phyloP scores from a whole-genome alignment of 805 yeast genomes.

The Wickerhamomyces queroliae region DNA sequence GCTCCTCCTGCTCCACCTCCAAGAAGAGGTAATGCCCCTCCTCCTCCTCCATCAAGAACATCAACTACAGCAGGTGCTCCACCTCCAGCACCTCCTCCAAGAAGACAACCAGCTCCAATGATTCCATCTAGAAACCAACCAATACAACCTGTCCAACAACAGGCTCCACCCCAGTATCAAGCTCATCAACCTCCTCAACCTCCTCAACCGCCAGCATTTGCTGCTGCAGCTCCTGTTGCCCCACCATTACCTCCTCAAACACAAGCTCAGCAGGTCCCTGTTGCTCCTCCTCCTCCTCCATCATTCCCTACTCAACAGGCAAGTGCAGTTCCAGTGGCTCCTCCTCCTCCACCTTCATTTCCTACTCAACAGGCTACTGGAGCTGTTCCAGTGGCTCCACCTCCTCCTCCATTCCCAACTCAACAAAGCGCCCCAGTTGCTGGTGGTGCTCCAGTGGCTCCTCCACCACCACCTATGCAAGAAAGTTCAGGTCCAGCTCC shows the following conservation, averaged over 20 bases:
- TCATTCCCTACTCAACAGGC: slow-evolving; percentile 9
- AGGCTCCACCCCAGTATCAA: slow-evolving; percentile 10
- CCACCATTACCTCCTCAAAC: slow-evolving; percentile 3
- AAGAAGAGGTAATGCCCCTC: slow-evolving; percentile 9
- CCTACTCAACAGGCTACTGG: not conserved
- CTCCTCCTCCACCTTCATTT: slow-evolving; percentile 27
- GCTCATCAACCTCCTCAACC: slow-evolving; percentile 1
- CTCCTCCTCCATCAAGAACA: slow-evolving; percentile 1
- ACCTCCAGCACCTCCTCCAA: slow-evolving; percentile 17
- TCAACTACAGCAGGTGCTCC: slow-evolving; percentile 4
- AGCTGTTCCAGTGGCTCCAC: slow-evolving; percentile 24
- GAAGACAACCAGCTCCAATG: slow-evolving; percentile 21
- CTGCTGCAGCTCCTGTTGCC: not conserved
- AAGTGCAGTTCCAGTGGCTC: slow-evolving; percentile 8
- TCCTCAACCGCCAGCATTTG: not conserved
- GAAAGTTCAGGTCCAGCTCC: slow-evolving; percentile 21
- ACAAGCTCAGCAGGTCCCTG: not conserved
- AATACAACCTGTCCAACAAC: too few species aligned
- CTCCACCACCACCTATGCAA: slow-evolving; percentile 23
- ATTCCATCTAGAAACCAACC: slow-evolving; percentile 28
- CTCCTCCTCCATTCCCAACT: slow-evolving; percentile 32
- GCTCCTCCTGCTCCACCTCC: slow-evolving; percentile 17
- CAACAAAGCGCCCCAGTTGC: too few species aligned
- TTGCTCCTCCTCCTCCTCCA: slow-evolving; percentile 8
- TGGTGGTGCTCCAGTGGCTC: slow-evolving; percentile 18